Base-by-base conservation (phyloP, 2,329 filamentous ascomycete species). In the Alternaria alternata region DNA sequence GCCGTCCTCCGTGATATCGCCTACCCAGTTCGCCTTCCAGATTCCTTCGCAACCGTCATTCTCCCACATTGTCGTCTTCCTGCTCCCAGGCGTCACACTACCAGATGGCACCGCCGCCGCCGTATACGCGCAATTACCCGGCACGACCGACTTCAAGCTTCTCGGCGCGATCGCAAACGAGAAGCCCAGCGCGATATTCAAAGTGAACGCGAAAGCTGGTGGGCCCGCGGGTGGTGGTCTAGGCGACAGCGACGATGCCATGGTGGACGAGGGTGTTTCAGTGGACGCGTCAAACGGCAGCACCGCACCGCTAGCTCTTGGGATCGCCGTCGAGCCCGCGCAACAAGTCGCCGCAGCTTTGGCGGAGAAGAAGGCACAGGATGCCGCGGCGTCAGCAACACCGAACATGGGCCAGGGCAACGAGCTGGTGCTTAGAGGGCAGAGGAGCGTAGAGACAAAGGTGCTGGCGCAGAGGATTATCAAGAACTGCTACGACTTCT, bases 401-500 rank as follows among this genome's bases (percentile, higher is more conserved):
- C 64, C 71, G 4, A 74, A 74, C 4, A 65, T 69, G 4, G 66
- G 66, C 4, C 53, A 54, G 16, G 61, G 66, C 5, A 72, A 69
- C 16, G 79, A 78, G 26, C 39, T 82, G 28, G 78, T 82, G 0
- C 68, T 76, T 22, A 53, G 76, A 69, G 54, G 74, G 70, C 57
- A 74, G 64, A 72, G 76, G 28, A 80, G 81, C 47, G 83, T 88
- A 1, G 84, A 86, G n/a, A 95, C 93, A 0, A 88, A 92, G 65
- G 82, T 93, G 2, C 84, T 99, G 24, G 95, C 95, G 30, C 93
- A 98, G 80, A 85, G 92, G 65, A 97, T 99, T 70, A 98, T 99
- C 71, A 91, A 92, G 71, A 97, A 97, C 78, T 95, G 94, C 14
- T 99, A 98, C 79, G 97, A 99, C 80, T 98, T 97, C 77, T 83